Evolutionary conservation across 2,329 filamentous ascomycete genomes (phyloP).

Genomic region (Ceratocystis ficicola): DNA sequence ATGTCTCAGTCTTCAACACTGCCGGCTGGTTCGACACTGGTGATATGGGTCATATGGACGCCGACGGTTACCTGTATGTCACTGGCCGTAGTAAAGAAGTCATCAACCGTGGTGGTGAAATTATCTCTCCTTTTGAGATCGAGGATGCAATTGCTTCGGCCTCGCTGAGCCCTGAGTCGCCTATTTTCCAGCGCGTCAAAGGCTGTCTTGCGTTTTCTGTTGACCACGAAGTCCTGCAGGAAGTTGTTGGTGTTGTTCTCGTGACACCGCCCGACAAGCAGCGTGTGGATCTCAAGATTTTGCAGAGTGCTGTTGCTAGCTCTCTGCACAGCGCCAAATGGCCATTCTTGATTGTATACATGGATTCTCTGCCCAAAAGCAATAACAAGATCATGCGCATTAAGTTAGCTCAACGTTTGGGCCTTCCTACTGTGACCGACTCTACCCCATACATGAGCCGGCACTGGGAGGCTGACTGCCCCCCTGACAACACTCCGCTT

Average conservation of each 20-base stretch:
- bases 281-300: conserved; percentile 36
- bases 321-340: conserved; percentile 42
- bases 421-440: conserved; percentile 36
- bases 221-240: conserved; percentile 41
- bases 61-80: conserved; percentile 41
- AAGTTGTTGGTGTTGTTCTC: conserved; percentile 43
- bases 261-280: conserved; percentile 36
- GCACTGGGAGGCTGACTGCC: conserved; percentile 41
- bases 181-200: conserved; percentile 36
- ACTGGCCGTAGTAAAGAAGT: conserved; percentile 45
- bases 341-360: conserved; percentile 41
- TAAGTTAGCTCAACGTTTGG: conserved; percentile 38
- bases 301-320: conserved; percentile 37
- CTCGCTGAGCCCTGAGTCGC: conserved; percentile 32
- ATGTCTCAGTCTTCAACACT: conserved; percentile 36
- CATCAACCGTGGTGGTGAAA: conserved; percentile 45
- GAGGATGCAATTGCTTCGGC: conserved; percentile 43
- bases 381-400: conserved; percentile 49
- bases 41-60: conserved; percentile 41
- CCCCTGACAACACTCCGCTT: conserved; percentile 37
- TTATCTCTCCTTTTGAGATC: conserved; percentile 49
- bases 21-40: conserved; percentile 45
- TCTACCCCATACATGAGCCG: conserved; percentile 33
- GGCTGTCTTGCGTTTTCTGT: conserved; percentile 44
- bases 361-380: conserved; percentile 42